Conservation (phyloP, 495 filamentous ascomycete genomes). For the Podospora didyma region DNA sequence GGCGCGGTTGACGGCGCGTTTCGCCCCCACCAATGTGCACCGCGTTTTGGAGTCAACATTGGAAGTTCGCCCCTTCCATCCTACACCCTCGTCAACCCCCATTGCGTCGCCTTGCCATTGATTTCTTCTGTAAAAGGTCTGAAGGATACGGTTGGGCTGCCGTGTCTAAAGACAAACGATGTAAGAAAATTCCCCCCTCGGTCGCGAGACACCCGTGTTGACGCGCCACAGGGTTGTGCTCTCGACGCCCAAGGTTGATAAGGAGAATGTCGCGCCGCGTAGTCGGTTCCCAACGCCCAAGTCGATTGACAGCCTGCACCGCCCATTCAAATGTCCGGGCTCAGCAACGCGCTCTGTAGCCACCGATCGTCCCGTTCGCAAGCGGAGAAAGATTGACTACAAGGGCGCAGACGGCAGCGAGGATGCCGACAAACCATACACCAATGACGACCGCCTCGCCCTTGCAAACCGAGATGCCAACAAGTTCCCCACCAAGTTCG, state of each 20-base stretch:
- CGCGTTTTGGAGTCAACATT: constrained; percentile 16
- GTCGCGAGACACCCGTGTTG: not conserved
- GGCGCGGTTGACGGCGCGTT: constrained; percentile 8
- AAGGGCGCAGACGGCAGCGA: constrained; percentile 70
- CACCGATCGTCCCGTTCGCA: constrained; percentile 80
- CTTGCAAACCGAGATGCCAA: constrained; percentile 86
- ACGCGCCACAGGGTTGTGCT: constrained; percentile 1
- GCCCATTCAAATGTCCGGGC: constrained; percentile 92
- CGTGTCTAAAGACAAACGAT: not conserved
- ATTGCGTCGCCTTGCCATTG: not conserved
- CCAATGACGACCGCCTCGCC: constrained; percentile 82
- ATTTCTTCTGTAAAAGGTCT: not conserved
- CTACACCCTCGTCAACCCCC: not conserved
- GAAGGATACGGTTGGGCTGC: not conserved
- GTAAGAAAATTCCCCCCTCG: not conserved
- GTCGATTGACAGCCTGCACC: constrained; percentile 65
- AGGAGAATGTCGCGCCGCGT: constrained; percentile 22
- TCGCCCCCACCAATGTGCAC: constrained; percentile 3
- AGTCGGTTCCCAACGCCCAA: constrained; percentile 40
- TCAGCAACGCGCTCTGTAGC: constrained; percentile 64
- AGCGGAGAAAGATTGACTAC: constrained; percentile 88
- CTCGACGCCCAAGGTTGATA: constrained; percentile 25
- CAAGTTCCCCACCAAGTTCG: constrained; percentile 85
- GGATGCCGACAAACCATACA: constrained; percentile 76
- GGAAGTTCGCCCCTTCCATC: not conserved